Conservation (phyloP, 2,329 filamentous ascomycete genomes). For the Zymoseptoria pseudotritici region DNA sequence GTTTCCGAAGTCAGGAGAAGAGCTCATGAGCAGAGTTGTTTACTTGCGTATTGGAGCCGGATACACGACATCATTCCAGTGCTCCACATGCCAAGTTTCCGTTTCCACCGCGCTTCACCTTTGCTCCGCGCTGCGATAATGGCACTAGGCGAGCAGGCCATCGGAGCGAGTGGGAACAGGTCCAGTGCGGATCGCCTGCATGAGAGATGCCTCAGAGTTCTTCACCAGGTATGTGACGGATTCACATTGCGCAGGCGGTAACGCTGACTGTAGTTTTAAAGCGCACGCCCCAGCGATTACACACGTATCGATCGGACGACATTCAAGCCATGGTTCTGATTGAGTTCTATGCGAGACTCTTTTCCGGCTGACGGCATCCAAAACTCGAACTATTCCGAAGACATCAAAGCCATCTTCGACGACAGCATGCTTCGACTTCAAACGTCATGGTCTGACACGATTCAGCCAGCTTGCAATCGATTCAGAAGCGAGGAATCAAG, state of each 20-base stretch:
- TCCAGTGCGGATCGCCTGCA: slow-evolving; percentile 34
- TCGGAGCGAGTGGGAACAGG: slow-evolving; percentile 24
- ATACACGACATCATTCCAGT: slow-evolving; percentile 40
- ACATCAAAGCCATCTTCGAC: slow-evolving; percentile 23
- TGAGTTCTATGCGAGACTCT: slow-evolving; percentile 37
- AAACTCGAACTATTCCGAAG: slow-evolving; percentile 33
- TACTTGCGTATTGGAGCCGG: slow-evolving; percentile 39
- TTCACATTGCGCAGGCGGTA: not conserved
- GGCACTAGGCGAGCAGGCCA: slow-evolving; percentile 37
- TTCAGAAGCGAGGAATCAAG: not conserved
- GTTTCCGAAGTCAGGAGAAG: not conserved
- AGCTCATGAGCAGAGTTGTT: slow-evolving; percentile 29
- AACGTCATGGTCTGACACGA: not conserved
- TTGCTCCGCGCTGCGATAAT: slow-evolving; percentile 40
- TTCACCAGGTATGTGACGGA: slow-evolving; percentile 21
- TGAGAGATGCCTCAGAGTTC: slow-evolving; percentile 35
- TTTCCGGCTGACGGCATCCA: slow-evolving; percentile 31
- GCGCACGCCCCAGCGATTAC: slow-evolving; percentile 15
- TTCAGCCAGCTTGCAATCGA: slow-evolving; percentile 4
- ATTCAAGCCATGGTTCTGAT: slow-evolving; percentile 39
- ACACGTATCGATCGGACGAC: slow-evolving; percentile 30
- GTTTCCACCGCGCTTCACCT: slow-evolving; percentile 30
- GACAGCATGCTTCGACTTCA: not conserved
- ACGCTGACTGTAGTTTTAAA: slow-evolving; percentile 4
- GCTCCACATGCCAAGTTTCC: slow-evolving; percentile 36